Evolutionary conservation across 2,329 filamentous ascomycete genomes (phyloP).

Genomic region (Passalora sequoiae): DNA sequence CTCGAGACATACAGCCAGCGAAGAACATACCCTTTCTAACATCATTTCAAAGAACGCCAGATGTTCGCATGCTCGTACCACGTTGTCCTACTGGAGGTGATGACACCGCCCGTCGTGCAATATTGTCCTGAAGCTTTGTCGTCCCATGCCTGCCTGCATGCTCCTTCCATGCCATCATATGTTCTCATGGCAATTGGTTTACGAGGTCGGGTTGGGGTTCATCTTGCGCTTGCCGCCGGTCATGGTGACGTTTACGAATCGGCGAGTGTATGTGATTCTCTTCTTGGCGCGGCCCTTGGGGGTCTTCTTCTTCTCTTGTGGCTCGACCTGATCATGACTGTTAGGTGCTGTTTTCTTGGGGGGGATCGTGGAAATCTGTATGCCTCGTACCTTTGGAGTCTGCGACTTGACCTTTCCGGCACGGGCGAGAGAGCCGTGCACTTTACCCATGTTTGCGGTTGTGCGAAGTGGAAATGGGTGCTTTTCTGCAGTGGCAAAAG

Average conservation of each 20-base stretch:
- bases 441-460: constrained; percentile 75
- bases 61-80: constrained; percentile 9
- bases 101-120: no score
- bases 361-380: neutral
- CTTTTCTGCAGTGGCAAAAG: constrained; percentile 22
- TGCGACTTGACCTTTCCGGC: constrained; percentile 98
- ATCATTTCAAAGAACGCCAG: constrained; percentile 10
- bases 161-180: constrained; percentile 2
- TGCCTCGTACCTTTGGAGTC: constrained; percentile 72
- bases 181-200: constrained; percentile 32
- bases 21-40: constrained; percentile 7
- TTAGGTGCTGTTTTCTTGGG: neutral
- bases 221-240: constrained; percentile 99
- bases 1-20: constrained; percentile 18
- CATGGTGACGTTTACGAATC: constrained; percentile 97
- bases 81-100: constrained; percentile 2
- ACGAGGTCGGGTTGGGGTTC: constrained; percentile 79
- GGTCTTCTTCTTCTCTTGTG: constrained; percentile 91
- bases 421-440: constrained; percentile 91
- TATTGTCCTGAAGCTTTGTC: no score
- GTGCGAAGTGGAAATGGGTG: constrained; percentile 14
- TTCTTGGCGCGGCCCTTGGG: constrained; percentile 98
- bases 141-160: constrained; percentile 4
- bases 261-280: constrained; percentile 91
- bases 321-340: constrained; percentile 61